Base-by-base conservation (phyloP, 2,329 filamentous ascomycete species). In the Nothopassalora personata region DNA sequence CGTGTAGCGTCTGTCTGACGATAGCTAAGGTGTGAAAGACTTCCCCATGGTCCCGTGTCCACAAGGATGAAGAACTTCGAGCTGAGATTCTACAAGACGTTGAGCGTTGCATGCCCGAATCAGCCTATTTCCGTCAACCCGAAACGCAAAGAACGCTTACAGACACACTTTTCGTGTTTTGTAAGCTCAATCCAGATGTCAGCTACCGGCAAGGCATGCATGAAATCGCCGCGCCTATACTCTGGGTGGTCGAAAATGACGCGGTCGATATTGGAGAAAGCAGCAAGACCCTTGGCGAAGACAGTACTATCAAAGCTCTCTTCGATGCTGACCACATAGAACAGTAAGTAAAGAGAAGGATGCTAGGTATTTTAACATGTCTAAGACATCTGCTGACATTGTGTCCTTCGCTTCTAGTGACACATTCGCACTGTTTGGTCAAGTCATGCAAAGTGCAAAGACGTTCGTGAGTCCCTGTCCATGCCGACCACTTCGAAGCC, bases 171-270 rank as follows among this genome's bases (percentile, higher is more conserved):
- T 99, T 97, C 74, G 83, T 99, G 65, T 97, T 92, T 76, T 94
- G 91, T 77, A 97, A 96, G 74, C 82, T 95, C 55, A 90, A 97
- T 70, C 90, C 90, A 1, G 86, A 88, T 66, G 82, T 91, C 56
- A 91, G 91, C 15, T 99, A 99, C 72, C 86, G 94, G n/a, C 94
- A 99, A 76, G 94, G 94, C 10, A 99, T 99, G 93, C 94, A 99
- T 72, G 94, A 99, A 75, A 79, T 99, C 47, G 80, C 97, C 13
- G 94, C 94, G 0, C 92, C 94, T 0, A 86, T 99, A 39, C 78
- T 97, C 6, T 91, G 91, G 81, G 89, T 91, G 1, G 78, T 97
- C 5, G 86, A 92, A 66, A 81, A 87, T 66, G 94, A 99, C 75
- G 88, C 92, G 6, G 79, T 96, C 53, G 81, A 89, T 55, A 3